Percentiles rank a stretch among this genome's conserved stretches.
phyloP scores from a whole-genome alignment of 2,329 filamentous ascomycete genomes.

The Colletotrichum trifolii region DNA sequence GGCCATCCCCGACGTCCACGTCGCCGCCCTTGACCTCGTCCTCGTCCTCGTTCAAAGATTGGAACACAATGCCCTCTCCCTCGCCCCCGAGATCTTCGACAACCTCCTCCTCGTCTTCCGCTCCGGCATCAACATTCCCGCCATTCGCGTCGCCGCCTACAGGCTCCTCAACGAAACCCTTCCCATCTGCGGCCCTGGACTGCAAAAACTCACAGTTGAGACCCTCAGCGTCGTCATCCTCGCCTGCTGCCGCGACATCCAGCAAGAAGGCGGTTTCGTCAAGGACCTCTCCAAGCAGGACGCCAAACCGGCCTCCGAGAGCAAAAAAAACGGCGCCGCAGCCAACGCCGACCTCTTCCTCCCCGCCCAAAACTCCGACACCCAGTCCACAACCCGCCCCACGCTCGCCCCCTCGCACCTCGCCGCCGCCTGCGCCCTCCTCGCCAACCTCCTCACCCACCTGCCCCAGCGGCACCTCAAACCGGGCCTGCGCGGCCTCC shows the following conservation, averaged over 20 bases:
- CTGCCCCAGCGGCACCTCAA: constrained; percentile 75
- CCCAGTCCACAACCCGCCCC: constrained; percentile 49
- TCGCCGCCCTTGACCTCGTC: constrained; percentile 74
- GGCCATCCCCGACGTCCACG: constrained; percentile 78
- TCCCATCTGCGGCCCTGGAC: constrained; percentile 69
- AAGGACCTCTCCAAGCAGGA: constrained; percentile 48
- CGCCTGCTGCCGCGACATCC: constrained; percentile 79
- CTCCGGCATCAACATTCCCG: constrained; percentile 61
- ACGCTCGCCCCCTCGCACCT: constrained; percentile 59
- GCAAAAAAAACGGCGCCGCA: constrained; percentile 54
- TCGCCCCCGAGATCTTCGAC: constrained; percentile 74
- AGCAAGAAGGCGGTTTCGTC: constrained; percentile 64
- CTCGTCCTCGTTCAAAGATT: constrained; percentile 68
- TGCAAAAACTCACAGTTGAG: constrained; percentile 74
- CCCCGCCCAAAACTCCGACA: constrained; percentile 51
- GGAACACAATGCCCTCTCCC: constrained; percentile 64
- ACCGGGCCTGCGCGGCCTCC: constrained; percentile 76
- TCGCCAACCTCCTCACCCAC: constrained; percentile 70
- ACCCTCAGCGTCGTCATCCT: constrained; percentile 72
- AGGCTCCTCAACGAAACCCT: constrained; percentile 68
- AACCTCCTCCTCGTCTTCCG: constrained; percentile 79
- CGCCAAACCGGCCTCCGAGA: constrained; percentile 41
- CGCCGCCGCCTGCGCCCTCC: constrained; percentile 68
- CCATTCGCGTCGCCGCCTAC: constrained; percentile 72
- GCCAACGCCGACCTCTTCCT: constrained; percentile 81